Conservation (phyloP, 805 yeast genomes). For the Candida easanensis region DNA sequence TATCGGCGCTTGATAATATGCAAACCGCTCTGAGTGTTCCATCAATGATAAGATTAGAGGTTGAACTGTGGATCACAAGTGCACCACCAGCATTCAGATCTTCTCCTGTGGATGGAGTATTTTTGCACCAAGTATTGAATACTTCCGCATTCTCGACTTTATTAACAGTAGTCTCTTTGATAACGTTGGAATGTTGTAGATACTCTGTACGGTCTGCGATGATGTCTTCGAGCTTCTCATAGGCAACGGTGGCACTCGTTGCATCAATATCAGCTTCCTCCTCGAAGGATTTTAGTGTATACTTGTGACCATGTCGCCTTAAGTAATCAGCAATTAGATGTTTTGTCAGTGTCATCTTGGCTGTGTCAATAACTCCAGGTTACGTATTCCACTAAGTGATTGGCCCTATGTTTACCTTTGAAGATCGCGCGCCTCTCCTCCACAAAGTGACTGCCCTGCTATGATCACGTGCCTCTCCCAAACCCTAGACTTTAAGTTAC, state of each 20-base stretch:
- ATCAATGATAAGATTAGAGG: conserved; percentile 19
- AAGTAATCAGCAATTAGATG: conserved; percentile 58
- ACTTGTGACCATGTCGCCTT: conserved; percentile 42
- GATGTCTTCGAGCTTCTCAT: conserved; percentile 39
- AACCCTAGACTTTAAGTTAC: conserved; percentile 1
- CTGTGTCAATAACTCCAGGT: too few species aligned
- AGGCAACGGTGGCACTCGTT: conserved; percentile 7
- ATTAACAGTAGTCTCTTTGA: conserved; percentile 5
- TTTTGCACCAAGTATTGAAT: conserved; percentile 2
- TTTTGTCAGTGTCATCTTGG: conserved; percentile 22
- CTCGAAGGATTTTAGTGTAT: conserved; percentile 49
- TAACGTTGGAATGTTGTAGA: conserved; percentile 16
- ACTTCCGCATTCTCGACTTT: conserved; percentile 8
- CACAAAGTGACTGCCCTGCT: conserved; percentile 5
- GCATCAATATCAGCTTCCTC: conserved; percentile 6
- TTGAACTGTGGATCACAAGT: conserved; percentile 23
- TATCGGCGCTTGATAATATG: conserved; percentile 21
- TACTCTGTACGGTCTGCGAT: conserved; percentile 36
- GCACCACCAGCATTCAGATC: conserved; percentile 5
- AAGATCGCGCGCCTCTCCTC: neutral
- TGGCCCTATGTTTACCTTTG: neutral
- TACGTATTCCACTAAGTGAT: too few species aligned
- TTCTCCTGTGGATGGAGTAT: neutral
- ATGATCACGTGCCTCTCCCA: conserved; percentile 1
- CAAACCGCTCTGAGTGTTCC: conserved; percentile 13